Percentiles rank a stretch among this genome's conserved stretches.
These are phyloP conservation scores for Herpetospermum pedunculosum DNA, from an alignment of 306 rosid genomes.

Conservation along the genomic window DNA sequence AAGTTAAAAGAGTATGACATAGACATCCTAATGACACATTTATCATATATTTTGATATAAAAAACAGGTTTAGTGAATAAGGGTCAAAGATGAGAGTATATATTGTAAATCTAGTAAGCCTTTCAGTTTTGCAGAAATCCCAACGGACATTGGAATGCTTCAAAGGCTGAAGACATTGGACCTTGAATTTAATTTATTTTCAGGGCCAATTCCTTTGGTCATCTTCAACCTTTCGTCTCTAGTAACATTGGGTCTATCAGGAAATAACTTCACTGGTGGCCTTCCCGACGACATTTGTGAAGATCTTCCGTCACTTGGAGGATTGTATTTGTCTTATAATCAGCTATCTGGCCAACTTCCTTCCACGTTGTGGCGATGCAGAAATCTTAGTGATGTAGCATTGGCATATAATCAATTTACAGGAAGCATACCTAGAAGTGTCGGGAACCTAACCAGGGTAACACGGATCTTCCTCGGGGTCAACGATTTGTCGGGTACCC, in stretches of 20 bases:
- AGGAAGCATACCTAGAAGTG: conserved; percentile 6
- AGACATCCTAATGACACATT: not conserved
- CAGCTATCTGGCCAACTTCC: conserved; percentile 10
- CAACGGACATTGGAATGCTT: not conserved
- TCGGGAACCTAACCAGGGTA: conserved; percentile 9
- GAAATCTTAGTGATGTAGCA: not conserved
- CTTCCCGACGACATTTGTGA: conserved; percentile 2
- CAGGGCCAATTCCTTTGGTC: not conserved
- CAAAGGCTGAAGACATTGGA: not conserved
- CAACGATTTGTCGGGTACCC: conserved; percentile 15
- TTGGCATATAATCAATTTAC: not conserved
- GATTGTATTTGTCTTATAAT: not conserved
- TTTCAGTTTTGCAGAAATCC: conserved; percentile 7
- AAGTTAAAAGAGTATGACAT: not conserved
- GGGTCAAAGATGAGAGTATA: not conserved
- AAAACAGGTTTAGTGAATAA: not conserved
- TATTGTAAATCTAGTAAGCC: not conserved
- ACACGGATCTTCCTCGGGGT: not conserved
- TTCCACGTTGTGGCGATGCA: conserved; percentile 5
- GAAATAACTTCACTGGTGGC: not conserved
- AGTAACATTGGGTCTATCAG: not conserved
- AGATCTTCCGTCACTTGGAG: conserved; percentile 6
- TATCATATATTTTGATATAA: not conserved
- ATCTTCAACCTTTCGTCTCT: conserved; percentile 15
- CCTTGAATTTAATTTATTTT: not conserved